These are phyloP conservation scores for Phytophthora constricta DNA, from an alignment of 352 stramenopile genomes.

Conservation along the genomic window DNA sequence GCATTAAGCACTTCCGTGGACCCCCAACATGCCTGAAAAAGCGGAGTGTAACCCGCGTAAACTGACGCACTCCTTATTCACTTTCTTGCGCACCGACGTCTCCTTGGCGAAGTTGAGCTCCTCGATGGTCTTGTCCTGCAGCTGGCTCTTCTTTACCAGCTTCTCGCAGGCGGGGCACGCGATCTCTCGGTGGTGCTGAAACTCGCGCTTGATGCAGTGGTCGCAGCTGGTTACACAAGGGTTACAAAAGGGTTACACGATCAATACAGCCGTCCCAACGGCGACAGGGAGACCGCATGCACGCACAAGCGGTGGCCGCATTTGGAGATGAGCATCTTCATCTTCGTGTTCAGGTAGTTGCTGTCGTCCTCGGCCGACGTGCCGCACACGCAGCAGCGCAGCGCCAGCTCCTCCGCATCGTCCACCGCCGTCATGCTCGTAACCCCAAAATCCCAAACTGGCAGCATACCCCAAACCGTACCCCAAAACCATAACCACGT, in stretches of 20 bases:
- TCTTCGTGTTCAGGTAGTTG: slow-evolving; percentile 92
- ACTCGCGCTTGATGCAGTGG: slow-evolving; percentile 87
- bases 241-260: slow-evolving; percentile 6
- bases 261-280: neutral
- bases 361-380: slow-evolving; percentile 86
- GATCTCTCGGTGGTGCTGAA: slow-evolving; percentile 89
- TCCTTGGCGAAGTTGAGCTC: slow-evolving; percentile 90
- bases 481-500: too few species aligned
- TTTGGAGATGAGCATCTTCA: slow-evolving; percentile 93
- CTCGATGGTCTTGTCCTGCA: slow-evolving; percentile 90
- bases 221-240: slow-evolving; percentile 66
- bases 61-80: slow-evolving; percentile 75
- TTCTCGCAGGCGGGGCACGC: slow-evolving; percentile 81
- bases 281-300: neutral
- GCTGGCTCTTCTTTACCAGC: slow-evolving; percentile 88
- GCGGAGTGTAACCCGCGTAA: neutral
- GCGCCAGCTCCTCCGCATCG: slow-evolving; percentile 74
- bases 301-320: slow-evolving; percentile 90
- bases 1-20: neutral
- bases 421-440: slow-evolving; percentile 42
- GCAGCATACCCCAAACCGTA: neutral
- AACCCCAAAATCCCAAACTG: neutral
- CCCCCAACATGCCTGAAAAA: too few species aligned
- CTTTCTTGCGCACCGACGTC: slow-evolving; percentile 87
- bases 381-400: slow-evolving; percentile 89